Evolutionary conservation across 1,284 basidiomycete genomes (phyloP).

Genomic region (Anthracocystis panici-leucophaei): DNA sequence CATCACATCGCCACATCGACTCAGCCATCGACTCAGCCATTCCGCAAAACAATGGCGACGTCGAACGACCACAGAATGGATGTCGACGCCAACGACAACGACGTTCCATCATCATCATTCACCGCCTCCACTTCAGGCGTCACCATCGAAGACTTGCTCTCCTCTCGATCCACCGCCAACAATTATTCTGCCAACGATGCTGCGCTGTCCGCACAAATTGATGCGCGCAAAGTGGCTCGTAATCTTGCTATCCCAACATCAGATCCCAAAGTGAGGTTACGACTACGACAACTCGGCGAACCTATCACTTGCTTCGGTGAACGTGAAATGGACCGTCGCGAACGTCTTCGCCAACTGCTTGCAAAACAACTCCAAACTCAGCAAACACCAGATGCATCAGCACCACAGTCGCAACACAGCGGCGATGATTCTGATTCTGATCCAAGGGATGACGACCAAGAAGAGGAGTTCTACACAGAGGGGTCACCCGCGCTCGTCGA

Average conservation of each 20-base stretch:
- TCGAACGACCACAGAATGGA: conserved; percentile 22
- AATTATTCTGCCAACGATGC: conserved; percentile 45
- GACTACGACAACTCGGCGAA: conserved; percentile 90
- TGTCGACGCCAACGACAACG: conserved; percentile 9
- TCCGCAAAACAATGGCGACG: not conserved
- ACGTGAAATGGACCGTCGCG: conserved; percentile 79
- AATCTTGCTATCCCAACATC: conserved; percentile 95
- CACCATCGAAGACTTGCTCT: conserved; percentile 44
- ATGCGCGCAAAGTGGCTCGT: conserved; percentile 81
- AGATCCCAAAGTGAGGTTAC: conserved; percentile 87
- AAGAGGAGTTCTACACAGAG: conserved; percentile 96
- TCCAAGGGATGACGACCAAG: conserved; percentile 68
- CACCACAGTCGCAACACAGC: conserved; percentile 75
- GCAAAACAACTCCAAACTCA: conserved; percentile 70
- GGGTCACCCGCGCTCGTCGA: conserved; percentile 86
- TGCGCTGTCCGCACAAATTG: conserved; percentile 55
- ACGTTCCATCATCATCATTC: not conserved
- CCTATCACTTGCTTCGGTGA: conserved; percentile 98
- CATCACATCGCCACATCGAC: not conserved
- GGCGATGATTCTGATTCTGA: conserved; percentile 44
- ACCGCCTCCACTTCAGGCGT: conserved; percentile 28
- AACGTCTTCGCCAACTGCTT: conserved; percentile 88
- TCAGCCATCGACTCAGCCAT: conserved; percentile 10
- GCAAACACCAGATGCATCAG: conserved; percentile 53
- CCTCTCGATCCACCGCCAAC: conserved; percentile 17